Evolutionary conservation across 2,329 filamentous ascomycete species (phyloP).

Genomic region (Pyrenochaeta sp.): DNA sequence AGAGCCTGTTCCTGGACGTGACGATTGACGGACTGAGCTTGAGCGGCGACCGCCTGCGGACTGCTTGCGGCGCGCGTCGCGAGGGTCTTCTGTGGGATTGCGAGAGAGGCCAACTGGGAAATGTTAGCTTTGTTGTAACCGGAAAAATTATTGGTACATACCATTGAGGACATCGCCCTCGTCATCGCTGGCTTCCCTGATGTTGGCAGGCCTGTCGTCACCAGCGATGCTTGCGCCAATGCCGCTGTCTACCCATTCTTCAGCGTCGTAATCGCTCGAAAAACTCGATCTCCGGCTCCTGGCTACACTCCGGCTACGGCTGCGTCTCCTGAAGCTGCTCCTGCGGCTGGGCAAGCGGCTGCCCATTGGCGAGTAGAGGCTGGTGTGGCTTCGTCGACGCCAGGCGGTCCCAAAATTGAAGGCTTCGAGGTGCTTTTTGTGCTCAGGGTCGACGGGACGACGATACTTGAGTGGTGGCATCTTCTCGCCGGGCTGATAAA

Average conservation of each 20-base stretch:
- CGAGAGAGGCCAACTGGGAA: conserved; percentile 44
- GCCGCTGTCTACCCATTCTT: conserved; percentile 47
- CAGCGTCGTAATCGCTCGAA: conserved; percentile 46
- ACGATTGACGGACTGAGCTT: conserved; percentile 29
- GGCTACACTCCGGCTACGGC: conserved; percentile 37
- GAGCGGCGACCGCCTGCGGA: conserved; percentile 37
- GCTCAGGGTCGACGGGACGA: conserved; percentile 56
- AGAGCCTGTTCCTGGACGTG: conserved; percentile 35
- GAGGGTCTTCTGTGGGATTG: conserved; percentile 42
- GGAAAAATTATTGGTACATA: conserved; percentile 31
- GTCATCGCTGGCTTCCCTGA: conserved; percentile 54
- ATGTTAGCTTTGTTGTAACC: conserved; percentile 21
- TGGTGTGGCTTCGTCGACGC: conserved; percentile 54
- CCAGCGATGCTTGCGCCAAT: conserved; percentile 43
- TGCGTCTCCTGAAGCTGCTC: conserved; percentile 43
- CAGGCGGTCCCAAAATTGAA: conserved; percentile 58
- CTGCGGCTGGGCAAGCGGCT: conserved; percentile 54
- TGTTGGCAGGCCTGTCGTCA: conserved; percentile 41
- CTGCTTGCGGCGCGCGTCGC: conserved; percentile 32
- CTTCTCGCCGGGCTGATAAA: conserved; percentile 60
- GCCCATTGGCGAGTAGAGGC: conserved; percentile 58
- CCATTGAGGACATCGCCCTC: conserved; percentile 56
- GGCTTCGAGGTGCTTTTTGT: conserved; percentile 58
- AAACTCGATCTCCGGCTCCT: conserved; percentile 47
- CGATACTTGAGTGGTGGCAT: conserved; percentile 61